Evolutionary conservation across 208 protist species (phyloP), one percentile per base, ranked within the genome.

Genomic region (Angomonas deanei): DNA sequence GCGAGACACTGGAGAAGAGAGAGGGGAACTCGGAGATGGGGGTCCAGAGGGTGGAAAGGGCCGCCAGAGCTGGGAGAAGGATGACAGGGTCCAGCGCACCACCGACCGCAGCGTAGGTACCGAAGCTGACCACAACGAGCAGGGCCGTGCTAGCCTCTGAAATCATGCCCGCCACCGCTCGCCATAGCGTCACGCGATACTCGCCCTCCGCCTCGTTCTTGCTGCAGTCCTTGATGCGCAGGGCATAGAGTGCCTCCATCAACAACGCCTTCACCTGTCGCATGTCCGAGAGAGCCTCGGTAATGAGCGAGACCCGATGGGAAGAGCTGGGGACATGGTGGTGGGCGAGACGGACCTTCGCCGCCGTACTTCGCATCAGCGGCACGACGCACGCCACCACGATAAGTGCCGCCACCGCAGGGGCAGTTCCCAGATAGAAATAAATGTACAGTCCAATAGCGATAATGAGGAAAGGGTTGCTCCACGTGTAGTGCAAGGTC

Each of bases 241-340:
- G 69, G 17, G 71, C 64, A 47, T 78, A 70, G 38, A 61, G 30
- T 21, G 57, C 47, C 65, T 84, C 82, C 50, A 74, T 57, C 55
- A 81, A 53, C 76, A 83, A 74, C 38, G 75, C 71, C 62, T 89
- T 89, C 21, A 83, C 76, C 63, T 83, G 68, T 26, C 70, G 82
- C 34, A 85, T 77, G 48, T 65, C 50, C 1, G 48, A 36, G 6
- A 89, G 57, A 2, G 71, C 68, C 30, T 74, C 70, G 46, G 64
- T 70, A 24, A 85, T 63, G 34, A 80, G 64, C n/a, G 75, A 64
- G 17, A 74, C 58, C 31, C 82, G 78, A 53, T 66, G 63, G 38
- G 57, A 23, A 21, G 24, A 56, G 23, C 54, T 66, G 5, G 67
- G 60, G 24, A 61, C 34, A 21, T 54, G 53, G 27, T 72, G 70